A percentile compares a stretch with the other conserved stretches of the same genome.
phyloP scores from a whole-genome alignment of 192 early-diverging fungal genomes.

The Backusella psychrophila region DNA sequence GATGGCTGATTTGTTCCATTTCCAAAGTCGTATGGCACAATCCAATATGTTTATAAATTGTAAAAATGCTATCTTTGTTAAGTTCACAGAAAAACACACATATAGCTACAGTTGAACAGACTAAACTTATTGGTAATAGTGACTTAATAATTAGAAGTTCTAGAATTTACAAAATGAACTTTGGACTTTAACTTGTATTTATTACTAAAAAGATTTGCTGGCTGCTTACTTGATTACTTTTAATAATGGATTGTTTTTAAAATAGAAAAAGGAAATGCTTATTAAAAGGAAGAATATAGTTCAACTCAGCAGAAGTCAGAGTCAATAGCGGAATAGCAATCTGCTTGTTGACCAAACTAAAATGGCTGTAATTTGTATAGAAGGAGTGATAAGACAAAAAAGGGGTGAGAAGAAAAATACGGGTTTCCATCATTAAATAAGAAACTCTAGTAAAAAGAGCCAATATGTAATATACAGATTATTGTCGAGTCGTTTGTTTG shows the following conservation, averaged over 20 bases:
- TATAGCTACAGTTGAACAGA: too few relatives aligned
- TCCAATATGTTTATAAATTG: too few relatives aligned
- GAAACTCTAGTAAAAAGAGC: not conserved
- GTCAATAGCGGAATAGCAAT: not conserved
- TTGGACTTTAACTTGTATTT: not conserved
- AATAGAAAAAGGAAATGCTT: not conserved
- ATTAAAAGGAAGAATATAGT: not conserved
- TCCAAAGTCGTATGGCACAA: too few relatives aligned
- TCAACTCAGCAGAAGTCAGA: not conserved
- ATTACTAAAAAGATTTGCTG: not conserved
- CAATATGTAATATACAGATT: not conserved
- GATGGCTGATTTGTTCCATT: too few relatives aligned
- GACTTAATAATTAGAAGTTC: too few relatives aligned
- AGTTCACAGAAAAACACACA: too few relatives aligned
- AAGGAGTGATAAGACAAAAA: not conserved
- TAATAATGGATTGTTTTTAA: not conserved
- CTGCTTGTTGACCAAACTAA: not conserved
- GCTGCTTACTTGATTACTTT: not conserved
- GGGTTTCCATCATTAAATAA: not conserved
- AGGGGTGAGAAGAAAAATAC: not conserved
- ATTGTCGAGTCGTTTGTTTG: not conserved
- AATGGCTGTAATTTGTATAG: not conserved
- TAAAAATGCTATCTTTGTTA: too few relatives aligned
- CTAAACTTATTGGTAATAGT: too few relatives aligned
- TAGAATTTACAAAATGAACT: too few relatives aligned